Evolutionary conservation across 208 protist species (phyloP).

Genomic region (Crithidia expoeki): DNA sequence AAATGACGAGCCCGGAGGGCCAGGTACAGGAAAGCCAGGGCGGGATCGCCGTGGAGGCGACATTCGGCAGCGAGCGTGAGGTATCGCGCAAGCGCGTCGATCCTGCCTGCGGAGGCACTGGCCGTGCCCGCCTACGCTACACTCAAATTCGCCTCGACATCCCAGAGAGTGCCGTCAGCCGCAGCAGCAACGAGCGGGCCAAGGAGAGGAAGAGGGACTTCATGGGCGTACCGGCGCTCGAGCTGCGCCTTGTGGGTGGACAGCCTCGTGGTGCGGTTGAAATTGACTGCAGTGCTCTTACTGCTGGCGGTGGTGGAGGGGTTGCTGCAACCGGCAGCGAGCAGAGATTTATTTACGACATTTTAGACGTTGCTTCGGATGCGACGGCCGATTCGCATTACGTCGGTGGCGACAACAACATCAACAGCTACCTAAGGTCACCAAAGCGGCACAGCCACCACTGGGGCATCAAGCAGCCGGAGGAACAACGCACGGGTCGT

Average conservation of each 20-base stretch:
- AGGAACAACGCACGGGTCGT: neutral
- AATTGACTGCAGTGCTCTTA: neutral
- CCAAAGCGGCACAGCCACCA: slow-evolving; percentile 11
- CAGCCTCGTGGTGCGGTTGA: neutral
- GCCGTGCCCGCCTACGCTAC: slow-evolving; percentile 27
- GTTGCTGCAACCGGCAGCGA: neutral
- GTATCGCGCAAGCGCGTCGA: slow-evolving; percentile 40
- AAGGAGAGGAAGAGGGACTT: neutral
- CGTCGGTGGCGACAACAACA: slow-evolving; percentile 44
- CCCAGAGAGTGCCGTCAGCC: slow-evolving; percentile 7
- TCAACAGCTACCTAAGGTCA: slow-evolving; percentile 35
- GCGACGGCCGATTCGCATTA: slow-evolving; percentile 22
- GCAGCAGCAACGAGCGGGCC: neutral
- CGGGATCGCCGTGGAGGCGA: slow-evolving; percentile 47
- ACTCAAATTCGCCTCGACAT: slow-evolving; percentile 48
- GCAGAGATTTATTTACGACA: neutral
- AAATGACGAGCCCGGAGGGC: slow-evolving; percentile 47
- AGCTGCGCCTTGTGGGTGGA: slow-evolving; percentile 41
- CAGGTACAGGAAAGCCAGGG: slow-evolving; percentile 41
- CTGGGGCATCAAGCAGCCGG: slow-evolving; percentile 17
- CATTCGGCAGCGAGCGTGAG: slow-evolving; percentile 49
- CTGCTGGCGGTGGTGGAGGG: neutral
- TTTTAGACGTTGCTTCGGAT: slow-evolving; percentile 3
- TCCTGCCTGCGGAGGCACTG: neutral
- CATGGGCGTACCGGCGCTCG: slow-evolving; percentile 31